Evolutionary conservation across 2,329 filamentous ascomycete genomes (phyloP).

Genomic region (Tolypocladium ophioglossoides): DNA sequence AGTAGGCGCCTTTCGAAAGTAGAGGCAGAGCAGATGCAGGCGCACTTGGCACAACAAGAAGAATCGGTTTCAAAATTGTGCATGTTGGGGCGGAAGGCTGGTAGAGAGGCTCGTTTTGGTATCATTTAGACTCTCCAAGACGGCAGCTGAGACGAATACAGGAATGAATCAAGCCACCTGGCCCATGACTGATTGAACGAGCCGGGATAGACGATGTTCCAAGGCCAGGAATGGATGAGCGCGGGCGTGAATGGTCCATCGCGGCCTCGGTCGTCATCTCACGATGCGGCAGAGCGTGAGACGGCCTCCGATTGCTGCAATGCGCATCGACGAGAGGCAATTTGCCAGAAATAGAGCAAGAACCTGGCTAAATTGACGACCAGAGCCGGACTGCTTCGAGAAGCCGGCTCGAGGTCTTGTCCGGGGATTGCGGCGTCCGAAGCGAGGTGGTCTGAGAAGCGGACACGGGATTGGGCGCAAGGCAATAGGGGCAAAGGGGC

Average conservation of each 20-base stretch:
- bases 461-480: background rate
- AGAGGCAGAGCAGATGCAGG: constrained; percentile 7
- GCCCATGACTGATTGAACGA: background rate
- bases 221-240: background rate
- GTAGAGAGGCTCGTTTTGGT: background rate
- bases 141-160: background rate
- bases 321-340: background rate
- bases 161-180: background rate
- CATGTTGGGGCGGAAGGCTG: background rate
- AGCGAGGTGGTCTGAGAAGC: background rate
- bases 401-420: background rate
- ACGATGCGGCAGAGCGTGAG: background rate
- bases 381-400: background rate
- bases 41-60: background rate
- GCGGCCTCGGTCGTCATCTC: background rate
- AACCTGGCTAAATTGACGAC: background rate
- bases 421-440: background rate
- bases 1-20: constrained; percentile 48
- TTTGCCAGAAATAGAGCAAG: background rate
- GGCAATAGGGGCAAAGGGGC: too few relatives aligned
- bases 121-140: background rate
- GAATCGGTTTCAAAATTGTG: background rate
- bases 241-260: background rate
- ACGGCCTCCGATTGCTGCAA: background rate
- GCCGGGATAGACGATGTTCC: background rate